Conservation (phyloP, 2,329 filamentous ascomycete species). For the Alternaria triticimaculans region DNA sequence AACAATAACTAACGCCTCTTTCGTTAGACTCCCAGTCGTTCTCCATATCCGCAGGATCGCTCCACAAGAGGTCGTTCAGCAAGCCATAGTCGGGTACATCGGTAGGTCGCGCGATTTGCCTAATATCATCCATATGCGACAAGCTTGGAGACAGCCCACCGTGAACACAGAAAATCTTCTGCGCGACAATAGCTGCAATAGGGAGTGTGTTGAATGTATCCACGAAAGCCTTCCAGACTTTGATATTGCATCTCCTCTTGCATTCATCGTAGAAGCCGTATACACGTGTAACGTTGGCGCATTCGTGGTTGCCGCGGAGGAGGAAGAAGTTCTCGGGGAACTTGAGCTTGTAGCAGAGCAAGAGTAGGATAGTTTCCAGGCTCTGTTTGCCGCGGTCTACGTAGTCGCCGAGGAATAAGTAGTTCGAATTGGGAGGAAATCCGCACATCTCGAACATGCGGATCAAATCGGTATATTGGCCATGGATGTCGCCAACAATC, state of each 20-base stretch:
- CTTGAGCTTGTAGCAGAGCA: slow-evolving; percentile 96
- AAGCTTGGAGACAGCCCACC: slow-evolving; percentile 91
- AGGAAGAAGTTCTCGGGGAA: slow-evolving; percentile 98
- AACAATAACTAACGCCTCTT: slow-evolving; percentile 95
- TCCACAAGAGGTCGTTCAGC: slow-evolving; percentile 95
- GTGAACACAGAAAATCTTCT: slow-evolving; percentile 98
- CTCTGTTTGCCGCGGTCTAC: slow-evolving; percentile 97
- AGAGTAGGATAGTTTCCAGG: slow-evolving; percentile 88
- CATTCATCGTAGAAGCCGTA: slow-evolving; percentile 99
- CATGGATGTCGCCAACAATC: slow-evolving; percentile 96
- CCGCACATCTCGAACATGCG: slow-evolving; percentile 99
- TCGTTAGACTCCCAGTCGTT: slow-evolving; percentile 98
- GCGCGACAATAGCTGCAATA: slow-evolving; percentile 94
- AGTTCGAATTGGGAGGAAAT: slow-evolving; percentile 90
- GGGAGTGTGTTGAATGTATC: slow-evolving; percentile 96
- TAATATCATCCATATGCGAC: slow-evolving; percentile 97
- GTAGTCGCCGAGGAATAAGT: slow-evolving; percentile 93
- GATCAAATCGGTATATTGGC: slow-evolving; percentile 94
- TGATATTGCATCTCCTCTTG: slow-evolving; percentile 94
- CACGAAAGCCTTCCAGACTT: slow-evolving; percentile 97
- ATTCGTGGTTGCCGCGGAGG: slow-evolving; percentile 93
- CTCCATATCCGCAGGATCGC: slow-evolving; percentile 97
- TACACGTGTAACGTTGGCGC: slow-evolving; percentile 92
- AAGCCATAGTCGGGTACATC: slow-evolving; percentile 97
- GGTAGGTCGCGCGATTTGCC: slow-evolving; percentile 91